Conservation (phyloP, 2,329 filamentous ascomycete genomes). For the Peltaster fructicola region DNA sequence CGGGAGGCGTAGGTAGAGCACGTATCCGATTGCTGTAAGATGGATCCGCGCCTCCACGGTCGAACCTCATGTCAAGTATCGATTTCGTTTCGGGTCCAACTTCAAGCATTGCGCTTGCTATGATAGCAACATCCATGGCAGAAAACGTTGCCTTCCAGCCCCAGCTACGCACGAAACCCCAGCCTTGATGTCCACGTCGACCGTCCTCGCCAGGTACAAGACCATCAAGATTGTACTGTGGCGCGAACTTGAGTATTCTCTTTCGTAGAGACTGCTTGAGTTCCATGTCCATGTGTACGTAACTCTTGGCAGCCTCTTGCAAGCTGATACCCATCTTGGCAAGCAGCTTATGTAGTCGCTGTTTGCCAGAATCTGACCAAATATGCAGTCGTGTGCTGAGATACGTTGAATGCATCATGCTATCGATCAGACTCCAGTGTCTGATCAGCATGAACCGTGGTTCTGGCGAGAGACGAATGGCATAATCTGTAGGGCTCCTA, state of each 20-base stretch:
- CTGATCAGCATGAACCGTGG: constrained; percentile 82
- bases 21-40: constrained; percentile 14
- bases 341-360: constrained; percentile 78
- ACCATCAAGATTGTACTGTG: constrained; percentile 82
- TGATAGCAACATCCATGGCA: constrained; percentile 83
- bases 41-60: constrained; percentile 4
- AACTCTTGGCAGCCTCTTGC: constrained; percentile 84
- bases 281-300: constrained; percentile 97
- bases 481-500: constrained; percentile 73
- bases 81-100: constrained; percentile 38
- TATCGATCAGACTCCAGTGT: constrained; percentile 96
- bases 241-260: constrained; percentile 78
- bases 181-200: constrained; percentile 61
- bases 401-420: constrained; percentile 94
- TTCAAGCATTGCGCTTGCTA: constrained; percentile 81
- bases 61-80: constrained; percentile 3
- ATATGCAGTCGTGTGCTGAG: constrained; percentile 81
- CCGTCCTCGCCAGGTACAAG: constrained; percentile 64
- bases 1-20: constrained; percentile 17
- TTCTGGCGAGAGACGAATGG: constrained; percentile 83
- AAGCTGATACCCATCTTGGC: constrained; percentile 97
- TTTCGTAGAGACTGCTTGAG: constrained; percentile 74
- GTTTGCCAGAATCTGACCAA: constrained; percentile 79
- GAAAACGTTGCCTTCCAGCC: constrained; percentile 91
- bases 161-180: constrained; percentile 96